Evolutionary conservation across 2,329 filamentous ascomycete species (phyloP).

Genomic region (Xylaria polymorpha): DNA sequence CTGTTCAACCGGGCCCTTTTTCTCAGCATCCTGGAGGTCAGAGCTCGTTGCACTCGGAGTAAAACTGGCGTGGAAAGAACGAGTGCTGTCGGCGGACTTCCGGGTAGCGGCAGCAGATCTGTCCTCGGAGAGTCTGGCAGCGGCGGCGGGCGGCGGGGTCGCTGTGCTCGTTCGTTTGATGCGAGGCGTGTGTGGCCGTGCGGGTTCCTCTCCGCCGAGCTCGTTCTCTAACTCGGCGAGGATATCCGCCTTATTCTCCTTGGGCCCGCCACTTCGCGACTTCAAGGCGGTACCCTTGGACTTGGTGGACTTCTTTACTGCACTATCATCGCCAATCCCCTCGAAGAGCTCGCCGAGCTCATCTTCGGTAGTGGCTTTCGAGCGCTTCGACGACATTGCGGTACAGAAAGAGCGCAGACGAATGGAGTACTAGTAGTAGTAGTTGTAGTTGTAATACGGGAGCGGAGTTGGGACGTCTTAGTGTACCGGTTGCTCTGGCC

Average conservation of each 20-base stretch:
- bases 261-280: constrained; percentile 54
- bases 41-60: constrained; percentile 75
- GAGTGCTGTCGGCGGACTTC: constrained; percentile 82
- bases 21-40: constrained; percentile 68
- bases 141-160: constrained; percentile 61
- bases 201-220: constrained; percentile 77
- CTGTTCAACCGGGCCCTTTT: constrained; percentile 61
- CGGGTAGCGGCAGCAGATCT: constrained; percentile 61
- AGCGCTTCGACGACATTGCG: constrained; percentile 70
- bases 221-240: constrained; percentile 86
- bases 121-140: constrained; percentile 73
- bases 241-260: constrained; percentile 82
- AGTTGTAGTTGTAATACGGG: neutral
- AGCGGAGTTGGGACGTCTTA: constrained; percentile 11
- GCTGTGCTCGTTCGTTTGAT: constrained; percentile 63
- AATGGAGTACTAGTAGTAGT: neutral
- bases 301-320: constrained; percentile 63
- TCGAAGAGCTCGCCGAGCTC: constrained; percentile 75
- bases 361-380: constrained; percentile 69
- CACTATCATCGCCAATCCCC: constrained; percentile 66
- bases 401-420: constrained; percentile 4
- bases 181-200: constrained; percentile 86
- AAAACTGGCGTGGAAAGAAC: constrained; percentile 77
- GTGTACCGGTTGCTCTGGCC: neutral
- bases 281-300: constrained; percentile 63